Base-by-base conservation (phyloP, 129 eudicot genomes). In the Flaveria sonorensis region DNA sequence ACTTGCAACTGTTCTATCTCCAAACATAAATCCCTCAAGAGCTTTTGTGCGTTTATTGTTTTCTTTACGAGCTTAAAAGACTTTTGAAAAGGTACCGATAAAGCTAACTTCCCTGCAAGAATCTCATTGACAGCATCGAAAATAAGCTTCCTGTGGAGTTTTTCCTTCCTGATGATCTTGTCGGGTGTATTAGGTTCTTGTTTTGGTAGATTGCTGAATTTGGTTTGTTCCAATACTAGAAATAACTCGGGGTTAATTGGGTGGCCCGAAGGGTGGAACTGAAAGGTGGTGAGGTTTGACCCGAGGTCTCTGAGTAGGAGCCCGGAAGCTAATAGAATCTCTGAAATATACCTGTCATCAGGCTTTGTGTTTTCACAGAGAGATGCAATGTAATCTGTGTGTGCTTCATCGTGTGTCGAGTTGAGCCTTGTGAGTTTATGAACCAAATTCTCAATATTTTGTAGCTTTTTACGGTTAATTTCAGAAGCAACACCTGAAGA, bases 201-300 rank as follows among this genome's bases (percentile, higher is more conserved):
- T 50, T 81, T 89, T 10, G 61, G 77, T n/a, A 65, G 43, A 70
- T 76, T 84, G 81, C 93, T 87, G 42, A 89, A 84, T 67, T 91
- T 94, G 24, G 97, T 94, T 68, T 91, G 96, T 79, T 94, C 98
- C 86, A 94, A 78, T 62, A 94, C 97, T 52, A 88, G 70, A 68
- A 89, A 94, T 67, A 94, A 76, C 85, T 89, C 90, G 0, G 97
- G 98, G 84, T 94, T 94, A 68, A 94, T 89, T 0, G 98, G 97
- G 77, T 89, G 81, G 19, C 98, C 98, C 0, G 96, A 87, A 12
- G 91, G 85, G 81, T 94, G 98, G 81, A 91, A 90, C 79, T 87
- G 98, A 60, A 90, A 91, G 39, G 85, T 53, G 62, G 83, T 76
- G 36, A 83, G 86, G 76, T 75, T 86, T 18, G 96, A 85, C 50